Evolutionary conservation across 441 rosid species (phyloP), one percentile per base, ranked within the genome.

Genomic region (Jatropha multifida): DNA sequence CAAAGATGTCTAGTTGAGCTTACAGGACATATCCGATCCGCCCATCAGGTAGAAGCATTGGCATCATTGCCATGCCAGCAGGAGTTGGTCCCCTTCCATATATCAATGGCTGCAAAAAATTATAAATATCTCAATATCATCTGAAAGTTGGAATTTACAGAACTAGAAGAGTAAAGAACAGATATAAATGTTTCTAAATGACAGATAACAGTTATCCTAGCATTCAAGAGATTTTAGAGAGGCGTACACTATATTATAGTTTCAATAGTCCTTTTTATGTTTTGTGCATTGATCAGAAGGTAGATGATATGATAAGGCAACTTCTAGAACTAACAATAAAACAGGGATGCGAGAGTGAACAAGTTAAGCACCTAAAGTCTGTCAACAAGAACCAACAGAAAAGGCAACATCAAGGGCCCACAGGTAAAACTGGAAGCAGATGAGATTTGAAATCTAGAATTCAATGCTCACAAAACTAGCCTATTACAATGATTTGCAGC

Each of bases 1-100:
- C 17, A 74, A 51, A 40, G 41, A 40, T 59, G 20, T 2, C 10
- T 46, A 56, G 20, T 67, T 44, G 65, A 55, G 14, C 99, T 94
- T 80, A 96, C 99, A 94, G 81, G 72, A 94, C 97, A 66, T 96
- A 96, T 81, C 98, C 99, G 41, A 96, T 85, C 80, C 98, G 86
- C 76, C 98, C 99, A 85, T 96, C 97, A 51, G 98, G 99, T 65
- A 96, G 82, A 85, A 96, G 88, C 90, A 96, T 96, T 51, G 98
- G 98, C 94, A 90, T 84, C 99, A 96, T 96, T 42, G 98, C 90
- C 99, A 96, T 94, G 58, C 97, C 96, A 71, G 93, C 84, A 42
- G 91, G 92, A 69, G 88, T 74, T 27, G 89, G 87, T 72, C 95
- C 99, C 78, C 91, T 87, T 55, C 97, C 99, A 77, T 93, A 91